Evolutionary conservation across 768 basidiomycete species (phyloP).

Genomic region (Hydnum rufescens): DNA sequence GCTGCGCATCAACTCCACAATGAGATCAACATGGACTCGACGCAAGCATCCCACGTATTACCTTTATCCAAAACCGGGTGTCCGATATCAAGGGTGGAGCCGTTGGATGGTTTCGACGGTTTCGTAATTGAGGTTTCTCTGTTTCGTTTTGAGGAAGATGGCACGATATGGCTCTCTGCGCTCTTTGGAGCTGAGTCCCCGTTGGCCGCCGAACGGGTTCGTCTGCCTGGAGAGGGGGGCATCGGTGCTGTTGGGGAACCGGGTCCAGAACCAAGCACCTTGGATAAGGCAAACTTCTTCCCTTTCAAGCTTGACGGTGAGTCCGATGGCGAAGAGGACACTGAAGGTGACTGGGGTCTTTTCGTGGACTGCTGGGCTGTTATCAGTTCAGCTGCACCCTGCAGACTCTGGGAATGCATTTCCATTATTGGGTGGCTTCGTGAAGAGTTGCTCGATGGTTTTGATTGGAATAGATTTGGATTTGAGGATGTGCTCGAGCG

Average conservation of each 20-base stretch:
- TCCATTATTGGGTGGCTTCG: slow-evolving; percentile 35
- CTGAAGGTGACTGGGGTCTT: neutral
- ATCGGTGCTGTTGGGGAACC: too few relatives aligned
- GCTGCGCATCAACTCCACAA: slow-evolving; percentile 19
- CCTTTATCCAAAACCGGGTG: slow-evolving; percentile 45
- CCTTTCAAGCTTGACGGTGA: neutral
- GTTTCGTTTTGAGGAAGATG: too few relatives aligned
- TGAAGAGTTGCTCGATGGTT: slow-evolving; percentile 23
- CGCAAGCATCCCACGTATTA: slow-evolving; percentile 17
- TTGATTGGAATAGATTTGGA: neutral
- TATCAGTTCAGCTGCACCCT: slow-evolving; percentile 50
- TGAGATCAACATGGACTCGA: slow-evolving; percentile 1
- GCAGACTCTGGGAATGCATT: slow-evolving; percentile 44
- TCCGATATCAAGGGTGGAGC: too few relatives aligned
- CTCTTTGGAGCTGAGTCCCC: neutral
- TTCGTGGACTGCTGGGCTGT: neutral
- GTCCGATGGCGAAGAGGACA: neutral
- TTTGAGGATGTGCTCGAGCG: slow-evolving; percentile 11
- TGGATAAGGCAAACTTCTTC: neutral
- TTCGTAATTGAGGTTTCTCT: too few relatives aligned
- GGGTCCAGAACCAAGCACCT: neutral
- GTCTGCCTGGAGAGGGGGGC: too few relatives aligned
- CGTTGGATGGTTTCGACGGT: too few relatives aligned
- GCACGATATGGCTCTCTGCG: neutral
- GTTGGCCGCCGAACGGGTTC: neutral